Percentiles rank a stretch among this genome's conserved stretches.
Evolutionary conservation across 495 filamentous ascomycete species (phyloP).

Genomic region (Elaphomyces granulatus): DNA sequence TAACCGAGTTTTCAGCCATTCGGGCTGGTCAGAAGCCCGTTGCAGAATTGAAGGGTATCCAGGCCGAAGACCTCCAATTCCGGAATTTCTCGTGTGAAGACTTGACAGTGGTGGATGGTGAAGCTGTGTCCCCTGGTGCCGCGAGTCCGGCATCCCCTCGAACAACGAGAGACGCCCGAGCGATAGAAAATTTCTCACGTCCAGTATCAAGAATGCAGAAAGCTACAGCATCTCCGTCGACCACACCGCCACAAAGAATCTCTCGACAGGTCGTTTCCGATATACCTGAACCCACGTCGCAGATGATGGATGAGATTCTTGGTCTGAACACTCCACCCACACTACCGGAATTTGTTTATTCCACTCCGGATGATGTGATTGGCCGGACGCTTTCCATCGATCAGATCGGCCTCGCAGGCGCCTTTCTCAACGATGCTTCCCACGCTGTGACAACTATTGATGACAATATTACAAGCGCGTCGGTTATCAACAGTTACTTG

Average conservation of each 20-base stretch:
- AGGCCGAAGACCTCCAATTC: slow-evolving; percentile 49
- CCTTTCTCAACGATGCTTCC: slow-evolving; percentile 6
- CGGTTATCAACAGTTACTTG: slow-evolving; percentile 26
- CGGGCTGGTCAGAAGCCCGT: slow-evolving; percentile 51
- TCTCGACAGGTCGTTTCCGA: slow-evolving; percentile 14
- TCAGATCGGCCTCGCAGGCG: slow-evolving; percentile 11
- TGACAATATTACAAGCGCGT: slow-evolving; percentile 34
- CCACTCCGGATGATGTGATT: slow-evolving; percentile 12
- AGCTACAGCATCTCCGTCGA: slow-evolving; percentile 19
- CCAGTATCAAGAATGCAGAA: slow-evolving; percentile 27
- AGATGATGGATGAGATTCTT: slow-evolving; percentile 32
- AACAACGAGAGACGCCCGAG: slow-evolving; percentile 20
- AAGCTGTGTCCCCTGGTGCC: slow-evolving; percentile 9
- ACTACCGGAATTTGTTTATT: slow-evolving; percentile 23
- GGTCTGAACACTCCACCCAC: slow-evolving; percentile 18
- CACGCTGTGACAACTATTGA: slow-evolving; percentile 24
- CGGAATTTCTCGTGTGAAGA: slow-evolving; percentile 45
- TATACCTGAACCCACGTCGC: slow-evolving; percentile 24
- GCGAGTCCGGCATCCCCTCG: slow-evolving; percentile 14
- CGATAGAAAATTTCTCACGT: slow-evolving; percentile 36
- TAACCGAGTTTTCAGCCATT: slow-evolving; percentile 52
- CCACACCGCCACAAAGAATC: slow-evolving; percentile 16
- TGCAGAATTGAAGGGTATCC: slow-evolving; percentile 45
- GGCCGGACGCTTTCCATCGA: slow-evolving; percentile 11
- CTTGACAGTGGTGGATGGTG: slow-evolving; percentile 16